phyloP scores from a whole-genome alignment of 1,284 basidiomycete genomes.

The Naganishia cerealis region DNA sequence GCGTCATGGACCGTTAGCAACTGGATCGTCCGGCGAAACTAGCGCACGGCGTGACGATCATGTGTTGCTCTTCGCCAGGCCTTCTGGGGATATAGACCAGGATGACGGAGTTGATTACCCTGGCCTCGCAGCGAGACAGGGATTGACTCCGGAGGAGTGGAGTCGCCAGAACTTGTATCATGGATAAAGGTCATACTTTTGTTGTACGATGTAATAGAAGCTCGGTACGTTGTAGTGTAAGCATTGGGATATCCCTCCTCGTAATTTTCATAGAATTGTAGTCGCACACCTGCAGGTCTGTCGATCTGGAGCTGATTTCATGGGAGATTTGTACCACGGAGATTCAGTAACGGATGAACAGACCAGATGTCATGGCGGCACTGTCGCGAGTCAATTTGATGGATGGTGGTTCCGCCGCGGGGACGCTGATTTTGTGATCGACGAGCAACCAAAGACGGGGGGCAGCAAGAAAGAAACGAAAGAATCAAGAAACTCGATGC shows the following conservation, averaged over 20 bases:
- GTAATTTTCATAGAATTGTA: not conserved
- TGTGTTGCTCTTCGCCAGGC: constrained; percentile 17
- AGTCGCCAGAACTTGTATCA: constrained; percentile 32
- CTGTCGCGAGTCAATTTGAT: no score
- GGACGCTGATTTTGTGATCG: no score
- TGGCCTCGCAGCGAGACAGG: constrained; percentile 30
- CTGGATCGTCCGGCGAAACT: constrained; percentile 10
- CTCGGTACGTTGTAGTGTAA: constrained; percentile 10
- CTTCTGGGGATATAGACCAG: constrained; percentile 27
- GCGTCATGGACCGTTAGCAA: constrained; percentile 12
- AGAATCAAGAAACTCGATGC: no score
- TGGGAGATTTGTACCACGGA: not conserved
- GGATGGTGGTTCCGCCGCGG: no score
- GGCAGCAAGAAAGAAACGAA: no score
- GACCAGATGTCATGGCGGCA: no score
- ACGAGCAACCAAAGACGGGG: no score
- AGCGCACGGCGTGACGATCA: constrained; percentile 16
- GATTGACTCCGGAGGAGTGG: constrained; percentile 31
- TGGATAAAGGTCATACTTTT: constrained; percentile 18
- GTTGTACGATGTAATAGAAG: constrained; percentile 15
- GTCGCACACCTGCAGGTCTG: not conserved
- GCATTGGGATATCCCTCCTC: not conserved
- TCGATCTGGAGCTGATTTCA: not conserved
- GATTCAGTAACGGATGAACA: no score
- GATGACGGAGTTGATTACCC: constrained; percentile 32